Evolutionary conservation across 1,284 basidiomycete species (phyloP).

Genomic region (Sphagnurus paluster): DNA sequence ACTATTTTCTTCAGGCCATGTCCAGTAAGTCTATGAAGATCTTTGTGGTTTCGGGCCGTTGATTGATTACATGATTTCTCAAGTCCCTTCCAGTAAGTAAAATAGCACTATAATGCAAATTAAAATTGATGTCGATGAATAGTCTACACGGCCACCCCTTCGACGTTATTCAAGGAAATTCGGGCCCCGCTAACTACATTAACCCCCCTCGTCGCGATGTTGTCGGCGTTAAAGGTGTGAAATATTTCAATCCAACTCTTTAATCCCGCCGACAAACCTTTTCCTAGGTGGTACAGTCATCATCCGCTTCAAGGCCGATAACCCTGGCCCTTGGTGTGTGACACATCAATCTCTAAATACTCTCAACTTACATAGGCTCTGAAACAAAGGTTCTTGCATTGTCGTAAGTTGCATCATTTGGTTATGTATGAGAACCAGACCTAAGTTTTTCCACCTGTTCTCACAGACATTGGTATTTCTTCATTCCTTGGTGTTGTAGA

Average conservation of each 20-base stretch:
- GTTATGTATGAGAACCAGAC: neutral
- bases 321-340: slow-evolving; percentile 27
- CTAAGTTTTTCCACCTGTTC: neutral
- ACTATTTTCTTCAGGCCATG: slow-evolving; percentile 3
- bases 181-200: slow-evolving; percentile 23
- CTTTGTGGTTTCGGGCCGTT: neutral
- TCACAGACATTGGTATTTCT: slow-evolving; percentile 9
- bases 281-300: slow-evolving; percentile 16
- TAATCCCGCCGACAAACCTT: too few species aligned
- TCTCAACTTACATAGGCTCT: neutral
- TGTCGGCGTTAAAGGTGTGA: slow-evolving; percentile 16
- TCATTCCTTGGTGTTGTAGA: neutral
- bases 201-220: slow-evolving; percentile 24
- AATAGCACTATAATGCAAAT: neutral
- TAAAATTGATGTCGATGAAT: neutral
- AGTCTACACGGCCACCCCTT: slow-evolving; percentile 21
- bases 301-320: slow-evolving; percentile 22
- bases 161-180: slow-evolving; percentile 23
- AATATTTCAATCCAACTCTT: neutral
- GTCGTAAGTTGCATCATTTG: slow-evolving; percentile 18
- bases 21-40: slow-evolving; percentile 6
- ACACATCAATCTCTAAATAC: too few species aligned
- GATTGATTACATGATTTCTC: neutral
- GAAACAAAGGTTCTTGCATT: slow-evolving; percentile 32
- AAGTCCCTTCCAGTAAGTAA: slow-evolving; percentile 10